Evolutionary conservation across 2,329 filamentous ascomycete genomes (phyloP).

Genomic region (Pseudocercospora macadamiae): DNA sequence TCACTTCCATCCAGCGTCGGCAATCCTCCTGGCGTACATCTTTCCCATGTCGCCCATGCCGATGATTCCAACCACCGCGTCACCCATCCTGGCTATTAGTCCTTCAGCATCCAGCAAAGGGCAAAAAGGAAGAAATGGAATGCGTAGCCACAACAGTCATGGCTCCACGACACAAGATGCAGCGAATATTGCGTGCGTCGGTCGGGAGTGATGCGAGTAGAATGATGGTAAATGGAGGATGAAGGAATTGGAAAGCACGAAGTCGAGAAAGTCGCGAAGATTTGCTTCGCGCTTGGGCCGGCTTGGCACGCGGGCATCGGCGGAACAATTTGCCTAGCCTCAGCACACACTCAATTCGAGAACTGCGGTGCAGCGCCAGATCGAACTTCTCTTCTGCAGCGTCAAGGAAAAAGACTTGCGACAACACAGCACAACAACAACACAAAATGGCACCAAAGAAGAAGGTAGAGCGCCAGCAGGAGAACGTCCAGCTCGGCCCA

Average conservation of each 20-base stretch:
- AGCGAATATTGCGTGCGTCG: background rate
- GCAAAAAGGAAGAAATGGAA: too few relatives aligned
- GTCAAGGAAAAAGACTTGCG: conserved; percentile 12
- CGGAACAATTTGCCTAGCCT: too few relatives aligned
- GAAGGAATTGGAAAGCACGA: background rate
- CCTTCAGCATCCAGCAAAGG: conserved; percentile 10
- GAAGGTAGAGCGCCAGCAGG: conserved; percentile 76
- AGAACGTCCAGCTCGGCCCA: conserved; percentile 98
- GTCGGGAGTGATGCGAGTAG: background rate
- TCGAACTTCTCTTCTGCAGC: conserved; percentile 18
- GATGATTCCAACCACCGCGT: conserved; percentile 86
- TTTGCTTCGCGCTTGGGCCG: too few relatives aligned
- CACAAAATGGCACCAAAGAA: conserved; percentile 90
- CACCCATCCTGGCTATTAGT: conserved; percentile 55
- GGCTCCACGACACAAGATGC: conserved; percentile 8
- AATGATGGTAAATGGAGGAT: background rate
- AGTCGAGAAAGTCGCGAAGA: too few relatives aligned
- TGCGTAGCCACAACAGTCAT: conserved; percentile 10
- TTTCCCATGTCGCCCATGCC: conserved; percentile 99
- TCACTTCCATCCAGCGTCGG: conserved; percentile 96
- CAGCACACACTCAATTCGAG: too few relatives aligned
- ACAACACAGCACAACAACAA: conserved; percentile 32
- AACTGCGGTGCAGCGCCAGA: background rate
- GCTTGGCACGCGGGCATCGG: too few relatives aligned
- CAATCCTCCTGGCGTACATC: conserved; percentile 92